phyloP scores from a whole-genome alignment of 495 filamentous ascomycete genomes.

The Acidomyces sp. region DNA sequence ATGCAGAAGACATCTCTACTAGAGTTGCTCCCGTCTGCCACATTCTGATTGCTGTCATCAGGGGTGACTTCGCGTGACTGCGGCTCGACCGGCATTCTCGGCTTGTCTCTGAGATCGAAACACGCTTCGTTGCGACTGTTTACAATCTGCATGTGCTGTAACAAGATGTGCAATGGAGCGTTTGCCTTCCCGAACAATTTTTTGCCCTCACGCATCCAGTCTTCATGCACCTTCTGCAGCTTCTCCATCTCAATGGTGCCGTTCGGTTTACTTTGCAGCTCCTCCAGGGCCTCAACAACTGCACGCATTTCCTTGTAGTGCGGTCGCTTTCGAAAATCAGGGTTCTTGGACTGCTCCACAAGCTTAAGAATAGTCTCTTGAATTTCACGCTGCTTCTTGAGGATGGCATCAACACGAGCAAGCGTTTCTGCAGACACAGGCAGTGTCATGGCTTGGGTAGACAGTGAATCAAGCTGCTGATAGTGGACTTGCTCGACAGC shows the following conservation, averaged over 20 bases:
- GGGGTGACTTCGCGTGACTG: conserved; percentile 75
- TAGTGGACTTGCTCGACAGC: conserved; percentile 80
- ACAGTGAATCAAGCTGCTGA: conserved; percentile 84
- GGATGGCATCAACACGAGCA: conserved; percentile 72
- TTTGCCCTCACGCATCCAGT: conserved; percentile 98
- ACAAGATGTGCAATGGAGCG: conserved; percentile 86
- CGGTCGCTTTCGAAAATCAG: conserved; percentile 65
- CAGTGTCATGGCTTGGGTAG: conserved; percentile 56
- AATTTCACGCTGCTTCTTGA: conserved; percentile 92
- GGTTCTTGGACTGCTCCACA: conserved; percentile 60
- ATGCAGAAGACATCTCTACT: conserved; percentile 88
- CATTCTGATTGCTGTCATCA: conserved; percentile 38
- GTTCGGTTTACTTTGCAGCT: conserved; percentile 78
- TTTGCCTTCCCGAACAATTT: conserved; percentile 98
- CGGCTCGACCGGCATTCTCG: conserved; percentile 81
- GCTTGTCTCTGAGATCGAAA: conserved; percentile 85
- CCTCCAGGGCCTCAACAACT: conserved; percentile 71
- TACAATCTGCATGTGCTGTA: conserved; percentile 87
- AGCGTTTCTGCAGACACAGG: conserved; percentile 75
- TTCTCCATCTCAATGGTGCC: conserved; percentile 89
- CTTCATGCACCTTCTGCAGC: conserved; percentile 89
- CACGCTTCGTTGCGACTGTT: conserved; percentile 76
- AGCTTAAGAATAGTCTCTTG: conserved; percentile 73
- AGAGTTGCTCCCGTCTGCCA: conserved; percentile 35
- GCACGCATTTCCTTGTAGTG: conserved; percentile 84